These are phyloP conservation scores for Microascus cirrosus DNA, from an alignment of 2,329 filamentous ascomycete genomes.

Conservation along the genomic window DNA sequence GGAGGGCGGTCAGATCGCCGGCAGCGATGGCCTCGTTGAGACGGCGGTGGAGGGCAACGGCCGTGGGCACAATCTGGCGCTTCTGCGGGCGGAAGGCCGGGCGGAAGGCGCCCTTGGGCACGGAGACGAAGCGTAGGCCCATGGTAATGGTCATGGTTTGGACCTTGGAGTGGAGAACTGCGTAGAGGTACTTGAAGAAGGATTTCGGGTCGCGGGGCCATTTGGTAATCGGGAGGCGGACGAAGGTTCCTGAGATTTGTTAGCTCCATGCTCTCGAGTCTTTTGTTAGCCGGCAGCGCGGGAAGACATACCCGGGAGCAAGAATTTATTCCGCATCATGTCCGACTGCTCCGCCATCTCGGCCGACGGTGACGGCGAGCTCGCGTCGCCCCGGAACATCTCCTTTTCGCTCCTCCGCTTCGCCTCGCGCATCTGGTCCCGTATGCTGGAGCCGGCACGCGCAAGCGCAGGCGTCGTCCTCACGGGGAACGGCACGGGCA, in stretches of 20 bases:
- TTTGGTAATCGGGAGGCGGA: constrained; percentile 26
- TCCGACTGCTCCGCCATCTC: constrained; percentile 1
- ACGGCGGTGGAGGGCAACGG: constrained; percentile 46
- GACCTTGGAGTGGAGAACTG: constrained; percentile 13
- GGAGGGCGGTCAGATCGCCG: constrained; percentile 40
- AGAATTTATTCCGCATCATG: constrained; percentile 4
- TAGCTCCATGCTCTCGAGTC: not conserved
- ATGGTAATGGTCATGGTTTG: constrained; percentile 20
- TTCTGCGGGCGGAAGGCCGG: constrained; percentile 30
- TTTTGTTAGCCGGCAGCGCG: not conserved
- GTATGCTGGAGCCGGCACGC: not conserved
- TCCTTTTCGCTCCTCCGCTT: not conserved
- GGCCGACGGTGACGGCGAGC: not conserved
- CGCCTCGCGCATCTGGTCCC: not conserved
- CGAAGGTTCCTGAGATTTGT: constrained; percentile 30
- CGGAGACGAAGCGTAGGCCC: constrained; percentile 31
- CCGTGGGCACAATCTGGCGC: constrained; percentile 35
- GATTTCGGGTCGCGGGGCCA: constrained; percentile 16
- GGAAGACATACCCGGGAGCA: constrained; percentile 1
- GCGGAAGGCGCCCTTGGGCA: constrained; percentile 26
- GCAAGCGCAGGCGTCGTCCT: not conserved
- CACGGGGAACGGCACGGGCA: not conserved
- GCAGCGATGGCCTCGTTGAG: constrained; percentile 52
- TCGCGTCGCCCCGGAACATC: not conserved
- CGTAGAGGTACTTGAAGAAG: constrained; percentile 24